These are phyloP conservation scores for Entrophospora sp. DNA, from an alignment of 192 early-diverging fungal species.

Conservation along the genomic window DNA sequence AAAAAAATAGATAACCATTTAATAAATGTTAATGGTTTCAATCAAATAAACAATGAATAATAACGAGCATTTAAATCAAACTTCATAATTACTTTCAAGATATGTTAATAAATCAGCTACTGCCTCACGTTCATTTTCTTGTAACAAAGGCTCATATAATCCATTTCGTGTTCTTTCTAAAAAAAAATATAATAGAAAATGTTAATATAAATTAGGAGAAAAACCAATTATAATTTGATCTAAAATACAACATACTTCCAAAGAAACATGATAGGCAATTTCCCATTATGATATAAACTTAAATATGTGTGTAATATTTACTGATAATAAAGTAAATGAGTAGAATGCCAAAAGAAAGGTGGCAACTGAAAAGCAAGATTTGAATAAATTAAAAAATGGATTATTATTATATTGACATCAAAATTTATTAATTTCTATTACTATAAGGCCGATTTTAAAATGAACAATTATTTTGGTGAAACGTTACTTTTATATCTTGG, in stretches of 20 bases:
- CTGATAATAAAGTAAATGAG: background rate
- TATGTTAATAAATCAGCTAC: conserved; percentile 57
- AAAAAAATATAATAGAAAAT: background rate
- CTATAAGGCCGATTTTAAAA: too few relatives aligned
- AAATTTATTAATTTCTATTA: too few relatives aligned
- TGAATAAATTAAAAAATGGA: too few relatives aligned
- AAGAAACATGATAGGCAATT: conserved; percentile 16
- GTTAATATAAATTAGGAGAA: background rate
- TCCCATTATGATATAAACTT: background rate
- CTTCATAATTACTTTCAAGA: conserved; percentile 60
- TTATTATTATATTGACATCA: too few relatives aligned
- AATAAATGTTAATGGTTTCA: too few relatives aligned
- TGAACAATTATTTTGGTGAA: too few relatives aligned
- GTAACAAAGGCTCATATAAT: conserved; percentile 56
- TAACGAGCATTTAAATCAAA: too few relatives aligned
- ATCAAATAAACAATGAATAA: background rate
- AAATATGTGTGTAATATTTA: background rate
- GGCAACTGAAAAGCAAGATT: background rate
- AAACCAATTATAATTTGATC: background rate
- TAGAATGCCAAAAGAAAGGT: background rate
- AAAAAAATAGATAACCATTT: background rate
- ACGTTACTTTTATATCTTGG: too few relatives aligned
- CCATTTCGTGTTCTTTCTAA: conserved; percentile 24
- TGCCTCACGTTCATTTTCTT: conserved; percentile 63
- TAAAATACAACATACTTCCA: conserved; percentile 5